These are phyloP conservation scores for Pichia sp. DNA, from an alignment of 1,139 yeast genomes.

Conservation along the genomic window DNA sequence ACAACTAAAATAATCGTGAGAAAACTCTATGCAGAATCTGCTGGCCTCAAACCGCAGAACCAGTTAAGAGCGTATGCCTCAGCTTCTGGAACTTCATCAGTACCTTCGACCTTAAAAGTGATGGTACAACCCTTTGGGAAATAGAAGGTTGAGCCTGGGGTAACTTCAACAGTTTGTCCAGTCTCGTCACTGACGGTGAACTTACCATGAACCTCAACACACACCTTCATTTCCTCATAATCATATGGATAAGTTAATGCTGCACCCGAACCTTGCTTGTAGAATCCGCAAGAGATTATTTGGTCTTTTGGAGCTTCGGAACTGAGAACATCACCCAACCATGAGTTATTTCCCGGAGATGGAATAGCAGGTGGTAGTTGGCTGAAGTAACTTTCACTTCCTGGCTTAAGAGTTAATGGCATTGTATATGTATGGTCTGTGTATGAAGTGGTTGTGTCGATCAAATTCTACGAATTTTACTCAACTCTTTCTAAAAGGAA, in stretches of 20 bases:
- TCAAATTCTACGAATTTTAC: too few relatives aligned
- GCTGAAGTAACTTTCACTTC: constrained; percentile 39
- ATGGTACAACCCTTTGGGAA: constrained; percentile 62
- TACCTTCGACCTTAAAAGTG: constrained; percentile 46
- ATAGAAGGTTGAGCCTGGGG: constrained; percentile 64
- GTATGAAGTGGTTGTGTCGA: too few relatives aligned
- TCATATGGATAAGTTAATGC: constrained; percentile 56
- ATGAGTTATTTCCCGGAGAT: constrained; percentile 46
- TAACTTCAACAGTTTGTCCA: constrained; percentile 48
- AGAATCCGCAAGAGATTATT: constrained; percentile 59
- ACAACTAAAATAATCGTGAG: background rate
- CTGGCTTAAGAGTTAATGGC: constrained; percentile 52
- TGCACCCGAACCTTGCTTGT: constrained; percentile 60
- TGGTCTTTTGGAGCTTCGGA: constrained; percentile 51
- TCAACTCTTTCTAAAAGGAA: too few relatives aligned
- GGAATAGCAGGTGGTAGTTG: constrained; percentile 46
- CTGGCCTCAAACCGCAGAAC: constrained; percentile 58
- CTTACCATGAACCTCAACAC: constrained; percentile 60
- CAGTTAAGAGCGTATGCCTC: constrained; percentile 60
- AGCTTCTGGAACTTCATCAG: constrained; percentile 27
- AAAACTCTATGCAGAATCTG: constrained; percentile 24
- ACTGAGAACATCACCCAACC: constrained; percentile 55
- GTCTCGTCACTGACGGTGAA: constrained; percentile 56
- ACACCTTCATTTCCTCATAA: constrained; percentile 67
- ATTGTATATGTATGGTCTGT: constrained; percentile 31